A percentile compares a stretch with the other conserved stretches of the same genome.
Evolutionary conservation across 306 rosid genomes (phyloP).

Genomic region (Rosa rugosa): DNA sequence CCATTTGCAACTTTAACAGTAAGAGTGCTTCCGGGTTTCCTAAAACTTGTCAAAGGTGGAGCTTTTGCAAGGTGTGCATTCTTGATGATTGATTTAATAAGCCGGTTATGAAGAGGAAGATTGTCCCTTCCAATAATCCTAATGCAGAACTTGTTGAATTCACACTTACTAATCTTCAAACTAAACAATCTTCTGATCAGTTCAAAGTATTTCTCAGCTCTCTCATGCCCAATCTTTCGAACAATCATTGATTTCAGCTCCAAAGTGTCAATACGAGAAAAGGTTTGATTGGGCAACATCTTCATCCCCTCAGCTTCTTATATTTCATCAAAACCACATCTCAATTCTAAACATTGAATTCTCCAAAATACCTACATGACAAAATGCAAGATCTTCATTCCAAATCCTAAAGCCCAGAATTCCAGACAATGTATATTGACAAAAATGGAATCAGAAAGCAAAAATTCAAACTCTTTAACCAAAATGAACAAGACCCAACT

Average conservation of each 20-base stretch:
- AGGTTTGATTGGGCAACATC: constrained; percentile 47
- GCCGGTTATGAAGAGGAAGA: constrained; percentile 70
- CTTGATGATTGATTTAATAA: constrained; percentile 66
- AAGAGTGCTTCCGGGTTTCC: constrained; percentile 35
- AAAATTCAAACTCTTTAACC: neutral
- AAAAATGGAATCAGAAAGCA: constrained; percentile 36
- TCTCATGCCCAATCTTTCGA: constrained; percentile 64
- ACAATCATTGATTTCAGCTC: constrained; percentile 63
- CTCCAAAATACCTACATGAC: constrained; percentile 36
- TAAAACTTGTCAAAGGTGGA: constrained; percentile 49
- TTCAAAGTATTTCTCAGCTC: constrained; percentile 74
- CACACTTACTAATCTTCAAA: constrained; percentile 62
- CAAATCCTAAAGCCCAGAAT: constrained; percentile 52
- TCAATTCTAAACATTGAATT: constrained; percentile 29
- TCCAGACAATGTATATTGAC: constrained; percentile 33
- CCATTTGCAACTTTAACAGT: constrained; percentile 50
- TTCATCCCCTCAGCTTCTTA: constrained; percentile 26
- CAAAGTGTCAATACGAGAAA: constrained; percentile 59
- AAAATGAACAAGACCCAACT: constrained; percentile 10
- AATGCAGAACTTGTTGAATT: constrained; percentile 67
- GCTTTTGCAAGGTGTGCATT: constrained; percentile 70
- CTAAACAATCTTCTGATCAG: constrained; percentile 62
- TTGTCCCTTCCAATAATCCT: constrained; percentile 76
- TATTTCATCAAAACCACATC: constrained; percentile 27
- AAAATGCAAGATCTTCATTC: constrained; percentile 35